Base-by-base conservation (phyloP, 192 early-diverging fungal genomes). In the Funneliformis mosseae region DNA sequence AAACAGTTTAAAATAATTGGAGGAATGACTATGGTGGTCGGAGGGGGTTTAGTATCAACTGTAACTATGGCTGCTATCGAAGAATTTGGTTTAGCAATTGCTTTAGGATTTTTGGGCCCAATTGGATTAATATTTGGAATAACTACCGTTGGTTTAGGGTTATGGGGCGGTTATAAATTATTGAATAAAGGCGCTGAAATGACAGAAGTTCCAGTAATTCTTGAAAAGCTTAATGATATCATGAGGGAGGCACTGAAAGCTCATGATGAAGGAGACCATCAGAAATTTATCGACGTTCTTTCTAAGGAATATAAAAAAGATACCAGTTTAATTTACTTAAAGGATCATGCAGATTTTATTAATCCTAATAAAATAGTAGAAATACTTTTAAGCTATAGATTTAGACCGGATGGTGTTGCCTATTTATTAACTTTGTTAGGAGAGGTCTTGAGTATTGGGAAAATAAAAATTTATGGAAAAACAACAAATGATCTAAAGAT, bases 371-470 rank as follows among this genome's bases (percentile, higher is more conserved):
- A 21, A 5, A 69, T 69, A 41, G 41, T 69, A n/a, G 39, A 69
- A 21, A 16, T 9, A 11, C 68, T 70, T 70, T n/a, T 70, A n/a
- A 45, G 8, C 0, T 21, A 70, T 70, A 41, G 68, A 4, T 70
- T 70, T 23, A 70, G 68, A 70, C 42, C 68, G 8, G 68, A 70
- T 70, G 68, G 68, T 8, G 42, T 70, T 18, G 68, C 68, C 4
- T 70, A 70, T 43, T 21, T 70, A 21, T 70, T 70, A 42, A 70
- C 23, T 43, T 70, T 70, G 27, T 12, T 70, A 21, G 68, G 68
- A 7, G 68, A 70, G 11, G 68, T 70, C 8, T n/a, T 70, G 42
- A 70, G 21, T 41, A 70, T 39, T 21, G 38, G 7, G 8, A 70
- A 70, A 70, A n/a, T 70, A 43, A 42, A 42, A 42, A 70, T 70